A percentile compares a stretch with the other conserved stretches of the same genome.
Evolutionary conservation across 192 early-diverging fungal species (phyloP).

Genomic region (Umbelopsis sp.): DNA sequence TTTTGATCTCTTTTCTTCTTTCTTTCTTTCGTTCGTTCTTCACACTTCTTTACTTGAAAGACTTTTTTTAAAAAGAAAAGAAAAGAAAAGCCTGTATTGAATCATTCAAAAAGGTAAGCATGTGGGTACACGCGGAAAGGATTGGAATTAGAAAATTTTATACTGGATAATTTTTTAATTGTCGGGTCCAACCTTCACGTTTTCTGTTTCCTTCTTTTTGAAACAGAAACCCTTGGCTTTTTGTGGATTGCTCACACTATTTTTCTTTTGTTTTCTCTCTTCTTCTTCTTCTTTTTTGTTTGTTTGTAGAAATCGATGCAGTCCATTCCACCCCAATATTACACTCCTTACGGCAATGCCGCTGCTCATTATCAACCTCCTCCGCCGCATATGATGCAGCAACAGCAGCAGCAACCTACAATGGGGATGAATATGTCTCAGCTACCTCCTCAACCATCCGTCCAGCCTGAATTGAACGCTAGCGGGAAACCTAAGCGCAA

Average conservation of each 20-base stretch:
- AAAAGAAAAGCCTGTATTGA: too few relatives aligned
- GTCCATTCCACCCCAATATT: conserved; percentile 10
- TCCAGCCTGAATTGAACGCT: conserved; percentile 1
- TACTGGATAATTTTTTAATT: too few relatives aligned
- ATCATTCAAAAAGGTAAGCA: too few relatives aligned
- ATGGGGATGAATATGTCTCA: conserved; percentile 14
- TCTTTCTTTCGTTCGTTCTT: too few relatives aligned
- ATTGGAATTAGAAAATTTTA: too few relatives aligned
- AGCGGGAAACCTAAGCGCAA: conserved; percentile 50
- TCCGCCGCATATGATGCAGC: conserved; percentile 15
- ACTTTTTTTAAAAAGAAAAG: not conserved
- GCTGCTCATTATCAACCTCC: conserved; percentile 12
- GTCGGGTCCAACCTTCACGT: too few relatives aligned
- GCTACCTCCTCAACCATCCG: conserved; percentile 7
- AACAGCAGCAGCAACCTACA: not conserved
- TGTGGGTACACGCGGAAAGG: too few relatives aligned
- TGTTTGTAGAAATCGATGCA: not conserved
- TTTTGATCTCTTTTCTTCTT: not conserved
- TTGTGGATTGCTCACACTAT: too few relatives aligned
- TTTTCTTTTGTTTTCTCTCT: not conserved
- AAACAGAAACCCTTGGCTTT: not conserved
- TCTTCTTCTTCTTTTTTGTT: not conserved
- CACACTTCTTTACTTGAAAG: conserved; percentile 1
- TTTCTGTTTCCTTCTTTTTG: not conserved
- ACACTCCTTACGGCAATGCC: conserved; percentile 7